Base-by-base conservation (phyloP, 2,329 filamentous ascomycete genomes). In the Ilyonectria mors-panacis region DNA sequence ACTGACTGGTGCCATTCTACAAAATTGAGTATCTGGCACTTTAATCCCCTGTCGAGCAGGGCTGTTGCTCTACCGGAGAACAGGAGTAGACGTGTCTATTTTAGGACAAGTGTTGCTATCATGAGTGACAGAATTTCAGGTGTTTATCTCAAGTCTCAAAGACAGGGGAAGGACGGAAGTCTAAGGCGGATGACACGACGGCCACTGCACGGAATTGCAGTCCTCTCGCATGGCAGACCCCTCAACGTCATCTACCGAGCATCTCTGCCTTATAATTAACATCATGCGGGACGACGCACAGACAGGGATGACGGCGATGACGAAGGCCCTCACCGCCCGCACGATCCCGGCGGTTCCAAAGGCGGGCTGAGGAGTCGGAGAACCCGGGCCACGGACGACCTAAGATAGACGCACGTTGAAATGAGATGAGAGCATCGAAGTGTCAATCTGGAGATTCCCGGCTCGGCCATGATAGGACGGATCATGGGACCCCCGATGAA, bases 391-490 rank as follows among this genome's bases (percentile, higher is more conserved):
- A 55, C 35, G 54, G 30, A 44, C 35, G 42, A 21, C 51, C 53
- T n/a, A 37, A 55, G 39, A 42, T 21, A 59, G 48, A 57, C 55
- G 66, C 59, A 59, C 63, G 51, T 44, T 54, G 64, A 64, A 69
- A 69, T 68, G 65, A 72, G 59, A 26, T 68, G 65, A 72, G 59
- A 26, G 37, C 35, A 6, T 53, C 28, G 33, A 37, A 51, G 59
- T 65, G 67, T 69, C 69, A 72, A 56, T 51, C 62, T 66, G 59
- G 67, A 65, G 71, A 70, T 71, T 58, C 54, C 65, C n/a, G 28
- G n/a, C 26, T 45, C 50, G 58, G 56, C 63, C 50, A 61, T 67
- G 62, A 73, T 59, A 71, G 61, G 63, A 66, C 65, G 48, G 57
- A 55, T 63, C 54, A 63, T 48, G 57, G 62, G 57, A 35, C 58